Evolutionary conservation across 345 rosid species (phyloP), one percentile per base, ranked within the genome.

Genomic region (Aegle marmelos): DNA sequence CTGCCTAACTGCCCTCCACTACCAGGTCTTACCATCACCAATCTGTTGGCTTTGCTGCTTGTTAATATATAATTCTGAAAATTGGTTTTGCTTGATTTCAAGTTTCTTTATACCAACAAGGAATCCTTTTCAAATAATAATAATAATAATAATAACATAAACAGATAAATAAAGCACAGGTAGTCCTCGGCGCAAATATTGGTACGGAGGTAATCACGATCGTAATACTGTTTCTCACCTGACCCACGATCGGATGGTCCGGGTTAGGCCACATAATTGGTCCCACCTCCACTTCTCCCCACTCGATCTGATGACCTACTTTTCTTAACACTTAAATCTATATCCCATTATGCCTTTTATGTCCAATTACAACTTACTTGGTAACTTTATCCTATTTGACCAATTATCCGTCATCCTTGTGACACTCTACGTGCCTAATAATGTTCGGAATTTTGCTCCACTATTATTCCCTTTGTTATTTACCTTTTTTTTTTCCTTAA

Each of bases 1-100:
- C 77, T 41, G 78, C 76, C 79, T 24, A 16, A 45, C 81, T 63
- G 79, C 66, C 58, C 53, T 75, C 82, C 86, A 80, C 84, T 72
- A 73, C 7, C 19, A 4, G 22, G 1, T 28, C 34, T 48, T 17
- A 50, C 60, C n/a, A 34, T 11, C 63, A 21, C 21, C n/a, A 2
- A 57, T 53, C 62, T 22, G 59, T 45, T 45, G 50, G 50, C 17
- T 45, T 13, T 45, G 50, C 48, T 36, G 27, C 65, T 48, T 22
- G 48, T 64, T 34, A 21, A 50, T 54, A 36, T 39, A 9, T 9
- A 13, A 6, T 63, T 45, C 8, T 70, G 21, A 25, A 66, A 31
- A 1, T 57, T 9, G 7, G 11, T 50, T 2, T 7, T 48, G 4
- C 28, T 73, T 64, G 11, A 33, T 71, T 57, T 45, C 19, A 25